These are phyloP conservation scores for Ulmus americana DNA, from an alignment of 331 rosid species.

Conservation along the genomic window DNA sequence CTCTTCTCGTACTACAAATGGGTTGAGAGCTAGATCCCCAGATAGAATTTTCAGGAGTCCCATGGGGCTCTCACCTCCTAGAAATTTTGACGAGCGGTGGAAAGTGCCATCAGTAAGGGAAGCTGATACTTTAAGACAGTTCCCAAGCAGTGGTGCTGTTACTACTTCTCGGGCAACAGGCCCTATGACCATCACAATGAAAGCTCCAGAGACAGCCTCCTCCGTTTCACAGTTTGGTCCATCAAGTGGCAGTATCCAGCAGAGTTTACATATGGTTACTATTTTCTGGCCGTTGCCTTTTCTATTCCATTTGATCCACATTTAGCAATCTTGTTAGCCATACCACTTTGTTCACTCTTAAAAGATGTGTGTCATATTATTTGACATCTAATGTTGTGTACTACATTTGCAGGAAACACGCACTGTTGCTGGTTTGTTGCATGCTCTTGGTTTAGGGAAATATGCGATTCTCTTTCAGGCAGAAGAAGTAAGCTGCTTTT, in stretches of 20 bases:
- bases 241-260: constrained; percentile 28
- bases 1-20: constrained; percentile 22
- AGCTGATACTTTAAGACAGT: constrained; percentile 27
- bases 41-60: constrained; percentile 25
- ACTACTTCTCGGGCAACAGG: constrained; percentile 28
- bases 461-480: constrained; percentile 49
- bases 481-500: constrained; percentile 48
- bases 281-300: constrained; percentile 13
- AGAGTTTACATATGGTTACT: constrained; percentile 31
- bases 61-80: constrained; percentile 27
- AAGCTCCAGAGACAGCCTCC: constrained; percentile 31
- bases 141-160: constrained; percentile 27
- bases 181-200: constrained; percentile 20
- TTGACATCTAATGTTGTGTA: not conserved
- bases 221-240: constrained; percentile 24
- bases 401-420: constrained; percentile 22
- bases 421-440: constrained; percentile 49
- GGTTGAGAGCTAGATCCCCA: constrained; percentile 38
- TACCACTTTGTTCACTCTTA: not conserved
- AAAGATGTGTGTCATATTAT: not conserved
- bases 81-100: constrained; percentile 26
- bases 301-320: not conserved
- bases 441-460: constrained; percentile 51
- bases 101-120: constrained; percentile 26
- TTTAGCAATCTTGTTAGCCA: not conserved